phyloP scores from a whole-genome alignment of 352 stramenopile genomes.

The Pythium aristosporum region DNA sequence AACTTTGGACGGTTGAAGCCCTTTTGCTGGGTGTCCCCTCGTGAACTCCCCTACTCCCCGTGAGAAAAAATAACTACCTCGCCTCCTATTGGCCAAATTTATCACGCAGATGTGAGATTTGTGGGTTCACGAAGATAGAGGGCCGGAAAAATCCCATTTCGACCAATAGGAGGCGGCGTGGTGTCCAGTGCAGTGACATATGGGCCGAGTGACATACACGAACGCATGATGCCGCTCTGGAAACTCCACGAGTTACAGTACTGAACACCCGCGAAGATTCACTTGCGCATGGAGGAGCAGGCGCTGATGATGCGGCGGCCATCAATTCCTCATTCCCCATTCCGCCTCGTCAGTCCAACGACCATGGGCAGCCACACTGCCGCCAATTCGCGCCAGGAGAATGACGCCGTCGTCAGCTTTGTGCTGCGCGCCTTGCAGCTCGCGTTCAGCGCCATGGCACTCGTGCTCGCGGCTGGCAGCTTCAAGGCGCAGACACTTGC shows the following conservation, averaged over 20 bases:
- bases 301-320: too few relatives aligned
- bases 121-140: too few relatives aligned
- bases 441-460: constrained; percentile 36
- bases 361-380: constrained; percentile 10
- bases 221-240: neutral
- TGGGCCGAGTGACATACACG: constrained; percentile 21
- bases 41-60: constrained; percentile 4
- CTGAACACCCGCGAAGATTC: too few relatives aligned
- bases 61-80: constrained; percentile 10
- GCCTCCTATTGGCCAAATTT: constrained; percentile 4
- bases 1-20: constrained; percentile 11
- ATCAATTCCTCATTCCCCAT: too few relatives aligned
- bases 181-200: constrained; percentile 22
- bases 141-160: neutral
- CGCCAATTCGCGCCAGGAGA: constrained; percentile 33
- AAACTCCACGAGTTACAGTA: too few relatives aligned
- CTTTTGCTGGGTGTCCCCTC: constrained; percentile 18
- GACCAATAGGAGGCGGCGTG: neutral
- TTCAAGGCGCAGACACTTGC: constrained; percentile 41
- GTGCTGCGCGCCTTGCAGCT: constrained; percentile 57
- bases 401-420: constrained; percentile 45
- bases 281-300: too few relatives aligned
- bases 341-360: neutral
- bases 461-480: constrained; percentile 49
- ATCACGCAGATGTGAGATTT: neutral